Percentiles rank a stretch among this genome's conserved stretches.
These are phyloP conservation scores for Irpex sp. DNA, from an alignment of 1,284 basidiomycete species.

Conservation along the genomic window DNA sequence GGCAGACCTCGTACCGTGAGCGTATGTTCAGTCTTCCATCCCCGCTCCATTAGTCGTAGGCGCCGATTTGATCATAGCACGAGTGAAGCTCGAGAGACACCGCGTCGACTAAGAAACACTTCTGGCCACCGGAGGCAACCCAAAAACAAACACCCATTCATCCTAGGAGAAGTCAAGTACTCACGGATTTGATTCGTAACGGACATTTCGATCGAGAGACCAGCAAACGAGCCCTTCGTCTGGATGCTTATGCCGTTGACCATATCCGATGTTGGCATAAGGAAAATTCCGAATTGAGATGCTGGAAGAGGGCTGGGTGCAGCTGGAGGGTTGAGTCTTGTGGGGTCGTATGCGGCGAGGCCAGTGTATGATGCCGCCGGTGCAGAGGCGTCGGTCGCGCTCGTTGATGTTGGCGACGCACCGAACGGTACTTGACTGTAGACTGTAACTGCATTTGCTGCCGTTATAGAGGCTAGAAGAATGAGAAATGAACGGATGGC, in stretches of 20 bases:
- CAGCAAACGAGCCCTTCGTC: slow-evolving; percentile 38
- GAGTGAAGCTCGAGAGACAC: too few relatives aligned
- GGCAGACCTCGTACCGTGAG: too few relatives aligned
- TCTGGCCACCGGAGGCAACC: neutral
- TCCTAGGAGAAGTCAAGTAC: slow-evolving; percentile 13
- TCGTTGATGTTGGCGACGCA: slow-evolving; percentile 12
- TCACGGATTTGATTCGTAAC: slow-evolving; percentile 36
- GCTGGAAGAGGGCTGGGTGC: slow-evolving; percentile 35
- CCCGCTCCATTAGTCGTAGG: neutral
- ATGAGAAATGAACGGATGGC: slow-evolving; percentile 21
- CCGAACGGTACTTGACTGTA: slow-evolving; percentile 20
- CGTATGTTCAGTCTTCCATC: too few relatives aligned
- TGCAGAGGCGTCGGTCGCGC: slow-evolving; percentile 12
- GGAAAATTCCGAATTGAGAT: slow-evolving; percentile 38
- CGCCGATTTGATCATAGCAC: too few relatives aligned
- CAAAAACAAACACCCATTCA: neutral
- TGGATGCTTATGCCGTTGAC: slow-evolving; percentile 28
- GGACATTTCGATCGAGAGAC: slow-evolving; percentile 47
- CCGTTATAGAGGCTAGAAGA: slow-evolving; percentile 14
- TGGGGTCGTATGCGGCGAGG: slow-evolving; percentile 41
- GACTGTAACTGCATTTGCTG: slow-evolving; percentile 22
- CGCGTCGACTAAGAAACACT: neutral
- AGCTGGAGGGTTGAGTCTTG: slow-evolving; percentile 36
- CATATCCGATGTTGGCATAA: slow-evolving; percentile 37
- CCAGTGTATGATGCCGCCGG: slow-evolving; percentile 34